Percentiles rank a stretch among this genome's conserved stretches.
phyloP scores from a whole-genome alignment of 2,329 filamentous ascomycete species.

The Gaeumannomyces tritici region DNA sequence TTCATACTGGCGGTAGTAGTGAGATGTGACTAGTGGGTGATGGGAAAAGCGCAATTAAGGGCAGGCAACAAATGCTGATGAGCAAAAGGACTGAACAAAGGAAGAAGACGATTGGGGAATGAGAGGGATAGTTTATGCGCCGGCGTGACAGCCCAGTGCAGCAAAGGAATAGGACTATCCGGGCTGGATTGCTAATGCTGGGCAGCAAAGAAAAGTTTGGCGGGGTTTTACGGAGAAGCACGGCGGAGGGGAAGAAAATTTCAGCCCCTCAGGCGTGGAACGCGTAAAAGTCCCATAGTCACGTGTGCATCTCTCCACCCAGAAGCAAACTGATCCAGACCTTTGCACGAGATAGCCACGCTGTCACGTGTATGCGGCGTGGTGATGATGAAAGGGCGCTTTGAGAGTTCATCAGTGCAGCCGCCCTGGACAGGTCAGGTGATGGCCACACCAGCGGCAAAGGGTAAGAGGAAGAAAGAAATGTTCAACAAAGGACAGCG shows the following conservation, averaged over 20 bases:
- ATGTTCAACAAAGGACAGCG: too few species aligned
- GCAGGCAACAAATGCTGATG: not conserved
- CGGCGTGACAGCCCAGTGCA: not conserved
- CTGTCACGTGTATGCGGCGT: not conserved
- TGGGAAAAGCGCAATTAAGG: not conserved
- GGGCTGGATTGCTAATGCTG: not conserved
- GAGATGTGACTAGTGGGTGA: too few species aligned
- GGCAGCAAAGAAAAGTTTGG: not conserved
- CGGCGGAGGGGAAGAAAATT: not conserved
- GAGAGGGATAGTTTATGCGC: not conserved
- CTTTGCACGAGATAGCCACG: not conserved
- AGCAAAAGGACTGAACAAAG: not conserved
- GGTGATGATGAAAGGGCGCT: too few species aligned
- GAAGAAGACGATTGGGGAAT: too few species aligned
- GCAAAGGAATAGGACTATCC: not conserved
- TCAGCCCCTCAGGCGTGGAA: not conserved
- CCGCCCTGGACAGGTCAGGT: too few species aligned
- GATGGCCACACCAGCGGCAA: too few species aligned
- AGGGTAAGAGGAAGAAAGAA: too few species aligned
- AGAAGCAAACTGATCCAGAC: not conserved
- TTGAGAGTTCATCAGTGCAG: too few species aligned
- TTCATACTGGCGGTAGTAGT: constrained; percentile 13
- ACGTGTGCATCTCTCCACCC: not conserved
- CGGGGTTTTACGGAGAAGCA: not conserved
- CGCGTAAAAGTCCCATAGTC: not conserved